These are phyloP conservation scores for Fusarium buharicum DNA, from an alignment of 2,329 filamentous ascomycete genomes.

Conservation along the genomic window DNA sequence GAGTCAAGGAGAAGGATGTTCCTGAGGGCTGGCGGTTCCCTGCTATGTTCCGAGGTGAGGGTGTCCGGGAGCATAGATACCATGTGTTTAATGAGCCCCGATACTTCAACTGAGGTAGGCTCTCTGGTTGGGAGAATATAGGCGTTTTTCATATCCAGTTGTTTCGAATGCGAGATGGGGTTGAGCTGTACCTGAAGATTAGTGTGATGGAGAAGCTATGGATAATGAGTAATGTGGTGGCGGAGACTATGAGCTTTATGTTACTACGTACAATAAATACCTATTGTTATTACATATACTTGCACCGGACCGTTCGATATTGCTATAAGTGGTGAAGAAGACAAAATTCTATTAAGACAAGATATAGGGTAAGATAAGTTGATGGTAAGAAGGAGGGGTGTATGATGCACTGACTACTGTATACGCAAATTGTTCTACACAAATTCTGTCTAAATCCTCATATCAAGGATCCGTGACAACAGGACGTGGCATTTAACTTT, in stretches of 20 bases:
- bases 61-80: slow-evolving; percentile 88
- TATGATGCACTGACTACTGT: no score
- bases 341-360: no score
- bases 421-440: no score
- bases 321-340: no score
- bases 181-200: slow-evolving; percentile 1
- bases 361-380: background rate
- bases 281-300: background rate
- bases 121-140: background rate
- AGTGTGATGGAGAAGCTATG: no score
- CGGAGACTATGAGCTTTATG: slow-evolving; percentile 24
- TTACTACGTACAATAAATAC: slow-evolving; percentile 28
- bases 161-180: slow-evolving; percentile 1
- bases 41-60: slow-evolving; percentile 81
- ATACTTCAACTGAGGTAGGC: slow-evolving; percentile 63
- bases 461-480: background rate
- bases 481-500: slow-evolving; percentile 13
- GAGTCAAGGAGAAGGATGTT: slow-evolving; percentile 76
- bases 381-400: no score
- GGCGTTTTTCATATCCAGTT: slow-evolving; percentile 14
- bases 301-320: no score
- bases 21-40: slow-evolving; percentile 86
- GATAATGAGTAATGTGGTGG: slow-evolving; percentile 31
- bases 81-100: slow-evolving; percentile 95
- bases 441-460: no score